A percentile compares a stretch with the other conserved stretches of the same genome.
Evolutionary conservation across 2,329 filamentous ascomycete species (phyloP).

Genomic region (Cladosporium sp.): DNA sequence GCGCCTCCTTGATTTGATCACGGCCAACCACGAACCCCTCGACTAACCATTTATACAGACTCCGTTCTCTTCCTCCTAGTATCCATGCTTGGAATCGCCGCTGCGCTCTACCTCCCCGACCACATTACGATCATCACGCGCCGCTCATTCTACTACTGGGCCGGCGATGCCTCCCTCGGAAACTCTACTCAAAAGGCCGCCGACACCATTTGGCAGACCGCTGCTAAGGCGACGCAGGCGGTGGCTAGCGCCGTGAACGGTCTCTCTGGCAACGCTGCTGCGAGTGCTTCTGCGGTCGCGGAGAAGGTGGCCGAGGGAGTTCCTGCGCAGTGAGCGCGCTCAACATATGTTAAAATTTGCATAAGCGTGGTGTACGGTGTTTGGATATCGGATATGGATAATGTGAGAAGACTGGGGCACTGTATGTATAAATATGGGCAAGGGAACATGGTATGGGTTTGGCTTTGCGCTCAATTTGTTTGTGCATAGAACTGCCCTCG

Average conservation of each 20-base stretch:
- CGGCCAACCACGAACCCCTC: not conserved
- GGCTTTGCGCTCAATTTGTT: not conserved
- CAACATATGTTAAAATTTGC: not conserved
- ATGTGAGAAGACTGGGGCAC: not conserved
- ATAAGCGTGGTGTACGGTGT: conserved; percentile 10
- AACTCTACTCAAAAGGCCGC: conserved; percentile 17
- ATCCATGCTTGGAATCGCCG: conserved; percentile 79
- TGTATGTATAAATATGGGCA: not conserved
- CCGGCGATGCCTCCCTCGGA: conserved; percentile 56
- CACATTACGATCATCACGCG: conserved; percentile 78
- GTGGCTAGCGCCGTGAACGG: conserved; percentile 20
- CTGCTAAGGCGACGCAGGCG: conserved; percentile 18
- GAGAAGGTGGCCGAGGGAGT: not conserved
- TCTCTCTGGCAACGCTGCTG: conserved; percentile 1
- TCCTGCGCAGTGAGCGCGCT: not conserved
- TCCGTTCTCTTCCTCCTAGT: conserved; percentile 87
- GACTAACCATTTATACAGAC: conserved; percentile 51
- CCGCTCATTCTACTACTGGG: conserved; percentile 92
- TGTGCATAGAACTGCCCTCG: not conserved
- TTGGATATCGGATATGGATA: not conserved
- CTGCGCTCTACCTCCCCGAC: conserved; percentile 87
- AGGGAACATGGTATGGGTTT: not conserved
- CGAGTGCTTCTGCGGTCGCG: not conserved
- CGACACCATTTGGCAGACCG: conserved; percentile 18
- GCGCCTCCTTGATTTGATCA: conserved; percentile 32